Evolutionary conservation across 2,329 filamentous ascomycete species (phyloP).

Genomic region (Ophiostoma montium): DNA sequence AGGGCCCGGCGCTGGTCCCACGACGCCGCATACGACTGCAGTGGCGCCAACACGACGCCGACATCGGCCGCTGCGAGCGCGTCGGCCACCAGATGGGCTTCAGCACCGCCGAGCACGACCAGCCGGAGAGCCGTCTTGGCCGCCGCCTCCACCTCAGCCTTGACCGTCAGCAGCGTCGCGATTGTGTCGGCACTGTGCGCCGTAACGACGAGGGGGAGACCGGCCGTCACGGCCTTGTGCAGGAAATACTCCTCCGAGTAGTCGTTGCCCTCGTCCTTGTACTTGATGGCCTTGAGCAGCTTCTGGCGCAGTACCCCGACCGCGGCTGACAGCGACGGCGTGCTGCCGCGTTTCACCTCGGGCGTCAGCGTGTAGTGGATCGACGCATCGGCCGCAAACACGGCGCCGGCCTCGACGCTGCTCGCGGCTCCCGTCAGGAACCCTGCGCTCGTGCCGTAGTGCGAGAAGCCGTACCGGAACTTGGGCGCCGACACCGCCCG

Average conservation of each 20-base stretch:
- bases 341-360: slow-evolving; percentile 28
- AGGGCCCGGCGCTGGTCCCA: slow-evolving; percentile 52
- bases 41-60: slow-evolving; percentile 45
- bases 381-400: slow-evolving; percentile 40
- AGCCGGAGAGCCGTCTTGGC: slow-evolving; percentile 27
- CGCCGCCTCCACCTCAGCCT: slow-evolving; percentile 37
- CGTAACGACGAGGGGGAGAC: slow-evolving; percentile 40
- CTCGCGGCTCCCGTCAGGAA: slow-evolving; percentile 38
- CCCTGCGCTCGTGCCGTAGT: slow-evolving; percentile 44
- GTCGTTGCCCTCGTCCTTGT: slow-evolving; percentile 15
- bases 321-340: slow-evolving; percentile 37
- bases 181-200: slow-evolving; percentile 51
- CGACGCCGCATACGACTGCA: slow-evolving; percentile 36
- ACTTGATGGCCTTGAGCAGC: slow-evolving; percentile 34
- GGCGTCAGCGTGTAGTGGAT: slow-evolving; percentile 41
- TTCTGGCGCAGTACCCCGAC: slow-evolving; percentile 38
- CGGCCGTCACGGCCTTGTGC: slow-evolving; percentile 37
- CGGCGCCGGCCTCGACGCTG: slow-evolving; percentile 30
- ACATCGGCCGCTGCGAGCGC: slow-evolving; percentile 42
- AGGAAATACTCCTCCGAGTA: slow-evolving; percentile 38
- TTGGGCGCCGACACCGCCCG: slow-evolving; percentile 42
- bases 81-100: slow-evolving; percentile 44
- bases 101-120: slow-evolving; percentile 47
- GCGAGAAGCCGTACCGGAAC: slow-evolving; percentile 26
- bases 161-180: slow-evolving; percentile 42